These are phyloP conservation scores for Kwoniella mangroviensis DNA, from an alignment of 768 basidiomycete genomes.

Conservation along the genomic window DNA sequence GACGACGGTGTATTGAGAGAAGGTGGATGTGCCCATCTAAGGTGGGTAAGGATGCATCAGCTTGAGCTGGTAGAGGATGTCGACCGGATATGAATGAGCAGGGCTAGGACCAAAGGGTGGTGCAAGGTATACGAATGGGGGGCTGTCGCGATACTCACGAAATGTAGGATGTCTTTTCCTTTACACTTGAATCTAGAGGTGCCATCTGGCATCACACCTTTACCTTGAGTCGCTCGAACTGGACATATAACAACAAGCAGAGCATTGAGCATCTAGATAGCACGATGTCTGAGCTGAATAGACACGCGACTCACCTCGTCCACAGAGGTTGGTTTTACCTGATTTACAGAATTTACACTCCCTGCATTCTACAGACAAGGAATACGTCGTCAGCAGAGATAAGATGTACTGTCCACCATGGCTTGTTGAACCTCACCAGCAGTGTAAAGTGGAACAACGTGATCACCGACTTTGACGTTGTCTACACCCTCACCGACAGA, in stretches of 20 bases:
- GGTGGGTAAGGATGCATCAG: background rate
- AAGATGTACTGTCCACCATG: background rate
- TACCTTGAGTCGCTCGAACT: constrained; percentile 86
- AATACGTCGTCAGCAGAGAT: background rate
- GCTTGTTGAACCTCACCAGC: constrained; percentile 65
- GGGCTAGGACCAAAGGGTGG: background rate
- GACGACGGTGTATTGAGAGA: constrained; percentile 99
- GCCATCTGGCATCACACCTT: constrained; percentile 92
- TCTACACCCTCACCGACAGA: constrained; percentile 97
- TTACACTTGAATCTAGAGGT: constrained; percentile 85
- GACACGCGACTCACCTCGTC: constrained; percentile 67
- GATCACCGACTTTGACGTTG: constrained; percentile 78
- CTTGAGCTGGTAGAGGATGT: background rate
- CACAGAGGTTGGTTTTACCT: constrained; percentile 95
- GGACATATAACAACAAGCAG: constrained; percentile 3
- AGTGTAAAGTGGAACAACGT: constrained; percentile 95
- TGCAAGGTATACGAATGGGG: background rate
- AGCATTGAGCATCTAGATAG: too few relatives aligned
- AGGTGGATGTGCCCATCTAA: constrained; percentile 98
- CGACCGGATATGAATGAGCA: background rate
- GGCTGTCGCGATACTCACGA: constrained; percentile 64
- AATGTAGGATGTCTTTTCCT: constrained; percentile 85
- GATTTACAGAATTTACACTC: constrained; percentile 98
- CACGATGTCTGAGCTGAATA: too few relatives aligned
- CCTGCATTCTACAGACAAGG: constrained; percentile 44